phyloP scores from a whole-genome alignment of 495 filamentous ascomycete species.

The Beverwykella pulmonaria region DNA sequence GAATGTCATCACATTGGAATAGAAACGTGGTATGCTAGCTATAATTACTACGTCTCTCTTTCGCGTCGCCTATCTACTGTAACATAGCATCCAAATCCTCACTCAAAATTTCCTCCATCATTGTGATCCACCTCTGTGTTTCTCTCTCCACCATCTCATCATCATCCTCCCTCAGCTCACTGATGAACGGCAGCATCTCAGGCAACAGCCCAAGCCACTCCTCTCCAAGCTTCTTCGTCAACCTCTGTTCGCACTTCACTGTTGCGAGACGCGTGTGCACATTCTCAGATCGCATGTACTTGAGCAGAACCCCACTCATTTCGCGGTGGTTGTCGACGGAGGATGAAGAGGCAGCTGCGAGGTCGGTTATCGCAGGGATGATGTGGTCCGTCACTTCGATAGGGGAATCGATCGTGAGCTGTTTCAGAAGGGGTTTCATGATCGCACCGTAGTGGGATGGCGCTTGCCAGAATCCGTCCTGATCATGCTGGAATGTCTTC shows the following conservation, averaged over 20 bases:
- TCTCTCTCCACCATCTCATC: constrained; percentile 89
- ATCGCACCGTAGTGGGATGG: constrained; percentile 79
- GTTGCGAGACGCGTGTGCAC: constrained; percentile 71
- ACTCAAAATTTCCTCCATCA: constrained; percentile 83
- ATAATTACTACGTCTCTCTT: no score
- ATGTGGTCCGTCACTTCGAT: constrained; percentile 49
- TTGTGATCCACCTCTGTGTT: constrained; percentile 80
- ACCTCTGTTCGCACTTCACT: constrained; percentile 72
- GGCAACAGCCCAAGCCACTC: constrained; percentile 89
- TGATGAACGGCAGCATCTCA: constrained; percentile 93
- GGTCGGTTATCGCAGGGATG: constrained; percentile 66
- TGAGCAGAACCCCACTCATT: constrained; percentile 74
- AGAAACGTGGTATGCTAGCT: no score
- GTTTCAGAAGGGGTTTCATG: constrained; percentile 65
- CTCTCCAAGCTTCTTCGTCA: constrained; percentile 79
- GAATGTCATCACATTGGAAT: no score
- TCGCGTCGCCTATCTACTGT: constrained; percentile 18
- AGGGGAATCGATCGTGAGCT: constrained; percentile 63
- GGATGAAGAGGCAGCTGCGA: constrained; percentile 71
- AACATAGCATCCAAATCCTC: constrained; percentile 69
- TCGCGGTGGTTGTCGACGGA: constrained; percentile 87
- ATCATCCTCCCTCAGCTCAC: constrained; percentile 92
- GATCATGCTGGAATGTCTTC: constrained; percentile 78
- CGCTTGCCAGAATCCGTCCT: constrained; percentile 81
- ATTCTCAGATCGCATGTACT: constrained; percentile 70